These are phyloP conservation scores for Rhododendron simsii DNA, from an alignment of 148 eudicot genomes.

Conservation along the genomic window DNA sequence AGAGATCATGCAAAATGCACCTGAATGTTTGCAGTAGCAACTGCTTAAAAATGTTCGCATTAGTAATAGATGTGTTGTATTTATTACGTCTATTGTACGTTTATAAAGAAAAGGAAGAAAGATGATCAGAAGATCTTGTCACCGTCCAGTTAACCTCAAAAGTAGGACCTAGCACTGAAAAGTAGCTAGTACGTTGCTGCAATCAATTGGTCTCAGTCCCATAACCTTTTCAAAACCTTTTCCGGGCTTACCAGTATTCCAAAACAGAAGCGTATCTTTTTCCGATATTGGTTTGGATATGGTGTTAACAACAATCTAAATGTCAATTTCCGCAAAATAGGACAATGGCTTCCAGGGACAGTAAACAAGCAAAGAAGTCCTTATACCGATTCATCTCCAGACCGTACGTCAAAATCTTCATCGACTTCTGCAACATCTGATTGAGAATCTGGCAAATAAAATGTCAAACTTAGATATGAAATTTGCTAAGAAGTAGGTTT, in stretches of 20 bases:
- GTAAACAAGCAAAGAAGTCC: slow-evolving; percentile 12
- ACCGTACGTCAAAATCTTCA: slow-evolving; percentile 52
- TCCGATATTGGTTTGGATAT: background rate
- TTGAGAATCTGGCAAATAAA: slow-evolving; percentile 39
- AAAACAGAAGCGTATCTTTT: background rate
- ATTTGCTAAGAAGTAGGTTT: background rate
- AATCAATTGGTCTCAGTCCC: background rate
- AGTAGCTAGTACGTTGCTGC: background rate
- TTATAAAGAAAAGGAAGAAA: background rate
- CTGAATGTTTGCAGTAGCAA: background rate
- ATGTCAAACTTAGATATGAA: background rate
- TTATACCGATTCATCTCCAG: slow-evolving; percentile 64
- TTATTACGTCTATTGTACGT: background rate
- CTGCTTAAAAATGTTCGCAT: background rate
- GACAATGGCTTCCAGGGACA: background rate
- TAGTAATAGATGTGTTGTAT: background rate
- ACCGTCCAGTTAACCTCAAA: background rate
- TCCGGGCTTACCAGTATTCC: background rate
- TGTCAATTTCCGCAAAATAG: background rate
- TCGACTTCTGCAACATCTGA: slow-evolving; percentile 46
- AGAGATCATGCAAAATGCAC: background rate
- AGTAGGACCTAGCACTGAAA: background rate
- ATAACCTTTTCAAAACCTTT: background rate
- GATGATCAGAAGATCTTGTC: background rate
- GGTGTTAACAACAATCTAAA: slow-evolving; percentile 1